phyloP scores from a whole-genome alignment of 2,329 filamentous ascomycete genomes.

The Calonectria hawksworthii region DNA sequence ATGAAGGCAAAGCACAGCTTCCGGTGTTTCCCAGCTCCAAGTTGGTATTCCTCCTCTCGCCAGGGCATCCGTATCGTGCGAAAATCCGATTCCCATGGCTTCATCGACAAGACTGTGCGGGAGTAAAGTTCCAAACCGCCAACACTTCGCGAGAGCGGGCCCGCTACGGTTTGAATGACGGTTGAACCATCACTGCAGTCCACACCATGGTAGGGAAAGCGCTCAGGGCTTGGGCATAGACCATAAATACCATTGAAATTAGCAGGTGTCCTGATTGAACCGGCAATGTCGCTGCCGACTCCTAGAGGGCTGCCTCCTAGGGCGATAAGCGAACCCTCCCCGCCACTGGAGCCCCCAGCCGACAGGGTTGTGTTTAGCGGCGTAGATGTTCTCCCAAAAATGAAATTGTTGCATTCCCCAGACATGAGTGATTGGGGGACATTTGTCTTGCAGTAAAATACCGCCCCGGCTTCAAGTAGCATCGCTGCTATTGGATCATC shows the following conservation, averaged over 20 bases:
- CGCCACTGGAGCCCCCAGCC: constrained; percentile 10
- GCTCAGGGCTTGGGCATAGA: neutral
- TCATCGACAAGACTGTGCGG: no score
- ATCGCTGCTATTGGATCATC: neutral
- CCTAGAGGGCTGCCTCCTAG: constrained; percentile 5
- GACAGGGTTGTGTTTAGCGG: neutral
- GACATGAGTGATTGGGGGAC: constrained; percentile 12
- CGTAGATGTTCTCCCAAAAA: constrained; percentile 1
- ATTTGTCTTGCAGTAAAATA: constrained; percentile 18
- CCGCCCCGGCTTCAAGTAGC: neutral
- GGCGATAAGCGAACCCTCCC: neutral
- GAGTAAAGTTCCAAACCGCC: no score
- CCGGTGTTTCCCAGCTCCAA: neutral
- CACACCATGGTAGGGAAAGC: neutral
- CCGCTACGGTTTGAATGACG: neutral
- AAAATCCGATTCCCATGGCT: no score
- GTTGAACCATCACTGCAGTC: neutral
- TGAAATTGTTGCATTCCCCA: constrained; percentile 3
- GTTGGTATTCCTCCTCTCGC: neutral
- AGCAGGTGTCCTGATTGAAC: constrained; percentile 12
- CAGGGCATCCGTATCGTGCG: neutral
- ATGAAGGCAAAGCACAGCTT: neutral
- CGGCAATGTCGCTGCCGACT: constrained; percentile 16
- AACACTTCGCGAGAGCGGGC: no score
- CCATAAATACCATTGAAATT: constrained; percentile 23